Conservation (phyloP, 495 filamentous ascomycete genomes). For the Penicillium mononematosum region DNA sequence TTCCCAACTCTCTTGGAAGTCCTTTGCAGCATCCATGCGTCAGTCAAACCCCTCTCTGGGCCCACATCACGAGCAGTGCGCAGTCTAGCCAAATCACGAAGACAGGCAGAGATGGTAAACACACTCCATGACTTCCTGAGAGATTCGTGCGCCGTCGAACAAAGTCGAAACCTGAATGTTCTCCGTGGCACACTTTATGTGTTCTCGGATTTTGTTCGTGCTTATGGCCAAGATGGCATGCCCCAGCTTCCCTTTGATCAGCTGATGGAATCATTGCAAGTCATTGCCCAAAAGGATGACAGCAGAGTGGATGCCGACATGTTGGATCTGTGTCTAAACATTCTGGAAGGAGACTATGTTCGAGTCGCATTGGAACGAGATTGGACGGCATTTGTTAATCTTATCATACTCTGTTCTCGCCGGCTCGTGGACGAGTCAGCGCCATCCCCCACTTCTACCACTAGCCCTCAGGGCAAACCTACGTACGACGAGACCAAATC, state of each 20-base stretch:
- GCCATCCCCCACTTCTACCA: constrained; percentile 14
- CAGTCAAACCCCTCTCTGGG: constrained; percentile 66
- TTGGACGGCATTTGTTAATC: constrained; percentile 35
- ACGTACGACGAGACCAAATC: constrained; percentile 39
- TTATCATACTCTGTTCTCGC: constrained; percentile 68
- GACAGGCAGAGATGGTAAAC: constrained; percentile 67
- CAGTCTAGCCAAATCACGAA: constrained; percentile 76
- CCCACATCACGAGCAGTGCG: constrained; percentile 73
- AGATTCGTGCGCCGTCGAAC: constrained; percentile 43
- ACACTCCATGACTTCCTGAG: constrained; percentile 63
- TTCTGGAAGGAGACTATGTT: constrained; percentile 41
- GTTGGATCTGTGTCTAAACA: constrained; percentile 47
- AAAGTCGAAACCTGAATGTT: constrained; percentile 57
- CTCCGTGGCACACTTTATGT: constrained; percentile 68
- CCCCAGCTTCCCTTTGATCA: constrained; percentile 52
- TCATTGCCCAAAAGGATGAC: constrained; percentile 52
- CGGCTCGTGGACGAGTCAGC: constrained; percentile 44
- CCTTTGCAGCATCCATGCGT: constrained; percentile 77
- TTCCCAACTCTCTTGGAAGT: constrained; percentile 72
- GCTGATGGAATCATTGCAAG: constrained; percentile 57
- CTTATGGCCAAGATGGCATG: constrained; percentile 62
- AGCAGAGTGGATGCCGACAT: constrained; percentile 56
- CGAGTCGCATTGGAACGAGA: constrained; percentile 34
- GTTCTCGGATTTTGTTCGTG: constrained; percentile 56
- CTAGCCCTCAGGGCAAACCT: constrained; percentile 27